A percentile compares a stretch with the other conserved stretches of the same genome.
phyloP scores from a whole-genome alignment of 2,329 filamentous ascomycete genomes.

The Lasiodiplodia sp. region DNA sequence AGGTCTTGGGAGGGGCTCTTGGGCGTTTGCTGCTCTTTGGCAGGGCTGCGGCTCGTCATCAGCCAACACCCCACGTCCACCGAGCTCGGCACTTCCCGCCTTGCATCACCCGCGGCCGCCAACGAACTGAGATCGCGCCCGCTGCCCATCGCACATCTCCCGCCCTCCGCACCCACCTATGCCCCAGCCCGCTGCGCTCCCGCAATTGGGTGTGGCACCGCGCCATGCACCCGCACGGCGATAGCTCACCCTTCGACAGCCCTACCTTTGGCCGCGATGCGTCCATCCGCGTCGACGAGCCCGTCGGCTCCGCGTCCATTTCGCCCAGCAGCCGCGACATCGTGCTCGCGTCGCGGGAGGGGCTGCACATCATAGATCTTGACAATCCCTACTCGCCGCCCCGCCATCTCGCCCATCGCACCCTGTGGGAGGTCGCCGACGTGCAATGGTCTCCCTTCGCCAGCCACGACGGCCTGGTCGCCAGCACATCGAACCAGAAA shows the following conservation, averaged over 20 bases:
- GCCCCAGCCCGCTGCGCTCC: conserved; percentile 13
- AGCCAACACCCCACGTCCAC: conserved; percentile 23
- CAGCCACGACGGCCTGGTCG: conserved; percentile 88
- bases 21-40: conserved; percentile 29
- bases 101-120: conserved; percentile 24
- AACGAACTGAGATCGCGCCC: not conserved
- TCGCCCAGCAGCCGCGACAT: conserved; percentile 90
- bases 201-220: conserved; percentile 25
- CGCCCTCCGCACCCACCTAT: conserved; percentile 6
- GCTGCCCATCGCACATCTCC: conserved; percentile 6
- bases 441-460: conserved; percentile 98
- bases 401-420: conserved; percentile 81
- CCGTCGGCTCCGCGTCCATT: conserved; percentile 89
- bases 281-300: conserved; percentile 79
- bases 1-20: conserved; percentile 21
- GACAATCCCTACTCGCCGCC: conserved; percentile 89
- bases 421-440: conserved; percentile 94
- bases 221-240: conserved; percentile 29
- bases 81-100: conserved; percentile 27
- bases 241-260: conserved; percentile 74
- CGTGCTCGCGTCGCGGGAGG: conserved; percentile 86
- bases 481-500: conserved; percentile 92
- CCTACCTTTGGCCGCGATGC: conserved; percentile 86
- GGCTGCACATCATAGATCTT: conserved; percentile 88
- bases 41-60: conserved; percentile 29